Evolutionary conservation across 176 grass and related monocot genomes (phyloP).

Genomic region (Oryza australiensis): DNA sequence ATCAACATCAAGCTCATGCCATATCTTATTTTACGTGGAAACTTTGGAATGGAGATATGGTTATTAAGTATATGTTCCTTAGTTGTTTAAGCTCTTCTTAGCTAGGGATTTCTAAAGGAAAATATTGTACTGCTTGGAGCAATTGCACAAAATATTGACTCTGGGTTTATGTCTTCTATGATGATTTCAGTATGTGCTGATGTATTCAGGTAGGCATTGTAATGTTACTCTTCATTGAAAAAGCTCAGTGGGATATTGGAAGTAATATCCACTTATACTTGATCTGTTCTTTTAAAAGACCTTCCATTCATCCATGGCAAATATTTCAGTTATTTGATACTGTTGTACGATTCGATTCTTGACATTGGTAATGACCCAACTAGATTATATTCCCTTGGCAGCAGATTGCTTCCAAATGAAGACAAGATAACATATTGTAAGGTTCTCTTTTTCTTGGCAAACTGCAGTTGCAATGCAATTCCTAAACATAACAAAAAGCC

Average conservation of each 20-base stretch:
- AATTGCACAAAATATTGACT: constrained; percentile 14
- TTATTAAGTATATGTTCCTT: background rate
- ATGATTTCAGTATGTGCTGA: constrained; percentile 23
- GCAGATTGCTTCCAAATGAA: constrained; percentile 26
- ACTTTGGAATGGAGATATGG: background rate
- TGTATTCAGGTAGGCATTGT: constrained; percentile 9
- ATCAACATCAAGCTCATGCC: background rate
- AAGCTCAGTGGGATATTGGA: background rate
- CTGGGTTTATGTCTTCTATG: constrained; percentile 16
- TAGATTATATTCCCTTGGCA: constrained; percentile 37
- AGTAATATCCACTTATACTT: constrained; percentile 31
- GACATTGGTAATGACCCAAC: constrained; percentile 11
- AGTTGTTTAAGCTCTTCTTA: constrained; percentile 1
- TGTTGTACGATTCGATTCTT: constrained; percentile 48
- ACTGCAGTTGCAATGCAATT: background rate
- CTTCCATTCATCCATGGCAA: constrained; percentile 15
- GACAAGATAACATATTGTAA: constrained; percentile 28
- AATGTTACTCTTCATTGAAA: background rate
- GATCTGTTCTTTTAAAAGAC: constrained; percentile 1
- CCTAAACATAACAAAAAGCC: background rate
- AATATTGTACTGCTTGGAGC: constrained; percentile 9
- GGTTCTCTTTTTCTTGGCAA: background rate
- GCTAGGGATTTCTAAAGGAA: constrained; percentile 2
- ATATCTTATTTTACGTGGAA: constrained; percentile 27
- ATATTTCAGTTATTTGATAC: constrained; percentile 29